Conservation (phyloP, 2,329 filamentous ascomycete species). For the Alternaria longipes region DNA sequence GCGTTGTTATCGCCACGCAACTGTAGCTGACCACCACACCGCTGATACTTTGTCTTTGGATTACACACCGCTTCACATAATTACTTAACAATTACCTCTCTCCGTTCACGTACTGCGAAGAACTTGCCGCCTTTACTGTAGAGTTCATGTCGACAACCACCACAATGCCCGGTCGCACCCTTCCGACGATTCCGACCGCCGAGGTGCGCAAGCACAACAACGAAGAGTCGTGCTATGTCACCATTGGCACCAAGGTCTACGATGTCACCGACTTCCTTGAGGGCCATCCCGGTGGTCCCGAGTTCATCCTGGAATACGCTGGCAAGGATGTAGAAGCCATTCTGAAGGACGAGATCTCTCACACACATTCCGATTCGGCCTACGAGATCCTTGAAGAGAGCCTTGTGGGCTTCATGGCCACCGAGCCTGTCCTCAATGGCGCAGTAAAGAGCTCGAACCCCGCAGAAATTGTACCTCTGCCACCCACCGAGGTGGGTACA, state of each 20-base stretch:
- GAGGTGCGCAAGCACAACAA: conserved; percentile 86
- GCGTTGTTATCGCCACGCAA: conserved; percentile 4
- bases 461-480: conserved; percentile 62
- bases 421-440: conserved; percentile 64
- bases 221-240: conserved; percentile 89
- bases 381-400: conserved; percentile 94
- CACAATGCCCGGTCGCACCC: conserved; percentile 78
- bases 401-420: conserved; percentile 80
- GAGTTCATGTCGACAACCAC: conserved; percentile 29
- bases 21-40: conserved; percentile 7
- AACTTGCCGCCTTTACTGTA: neutral
- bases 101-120: neutral
- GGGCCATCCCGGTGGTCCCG: conserved; percentile 88
- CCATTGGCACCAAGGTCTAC: conserved; percentile 88
- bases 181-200: conserved; percentile 82
- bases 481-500: conserved; percentile 59
- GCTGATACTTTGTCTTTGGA: neutral
- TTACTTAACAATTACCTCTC: neutral
- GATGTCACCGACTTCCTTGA: conserved; percentile 92
- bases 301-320: conserved; percentile 87
- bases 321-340: conserved; percentile 87
- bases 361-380: conserved; percentile 88
- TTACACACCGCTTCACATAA: neutral
- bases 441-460: conserved; percentile 59
- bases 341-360: conserved; percentile 82